Base-by-base conservation (phyloP, 352 stramenopile species). In the Elongisporangium senticosum region DNA sequence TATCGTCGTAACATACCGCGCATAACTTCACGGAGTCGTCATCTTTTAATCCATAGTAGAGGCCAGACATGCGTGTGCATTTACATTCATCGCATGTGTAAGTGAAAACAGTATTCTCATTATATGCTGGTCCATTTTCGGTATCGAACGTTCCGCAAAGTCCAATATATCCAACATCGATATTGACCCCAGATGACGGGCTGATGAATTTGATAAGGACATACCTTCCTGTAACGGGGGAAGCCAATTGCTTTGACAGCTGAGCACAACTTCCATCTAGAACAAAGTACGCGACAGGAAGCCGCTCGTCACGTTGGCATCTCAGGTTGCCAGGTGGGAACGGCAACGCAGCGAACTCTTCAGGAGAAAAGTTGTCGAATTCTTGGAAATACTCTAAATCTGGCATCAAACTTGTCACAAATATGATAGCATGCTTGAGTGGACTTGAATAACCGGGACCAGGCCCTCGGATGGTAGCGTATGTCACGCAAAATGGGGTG, bases 41-140 rank as follows among this genome's bases (percentile, higher is more conserved):
- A 23, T 87, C 81, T 53, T 76, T 75, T 22, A 72, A 56, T 4
- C 70, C 64, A n/a, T 95, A 93, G 53, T 75, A 83, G 7, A 92
- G 53, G 14, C 80, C 83, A 43, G 57, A 49, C 19, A 82, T 26
- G 0, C 65, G 65, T 19, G 69, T 67, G 7, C 20, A 54, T 49
- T 82, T 79, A 55, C 86, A 95, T 52, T 90, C 86, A 6, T 90
- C 78, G 56, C 81, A 90, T 15, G 58, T 73, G 62, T 76, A 79
- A 6, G 74, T 69, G 10, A 40, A 58, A 33, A 64, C 51, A 14
- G 37, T 64, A 37, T 65, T 65, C 8, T 95, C 74, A 22, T 61
- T 82, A 57, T 96, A 96, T 11, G 77, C 86, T n/a, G 84, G 84
- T 23, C 86, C 86, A 58, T 92, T 90, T 10, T 93, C 82, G 26